A percentile compares a stretch with the other conserved stretches of the same genome.
These are phyloP conservation scores for Fusarium sp. DNA, from an alignment of 2,329 filamentous ascomycete genomes.

Conservation along the genomic window DNA sequence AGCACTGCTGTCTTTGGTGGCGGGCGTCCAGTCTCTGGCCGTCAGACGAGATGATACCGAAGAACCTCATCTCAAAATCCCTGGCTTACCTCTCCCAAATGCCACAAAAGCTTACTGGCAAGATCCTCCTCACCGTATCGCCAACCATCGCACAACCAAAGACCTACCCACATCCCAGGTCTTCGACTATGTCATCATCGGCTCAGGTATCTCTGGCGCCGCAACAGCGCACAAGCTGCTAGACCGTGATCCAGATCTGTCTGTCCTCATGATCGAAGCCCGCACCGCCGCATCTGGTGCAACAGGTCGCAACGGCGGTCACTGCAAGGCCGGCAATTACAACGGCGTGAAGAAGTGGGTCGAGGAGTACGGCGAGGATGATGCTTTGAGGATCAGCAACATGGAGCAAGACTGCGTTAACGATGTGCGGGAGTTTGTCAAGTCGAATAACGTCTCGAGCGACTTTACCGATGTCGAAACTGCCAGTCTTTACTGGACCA, in stretches of 20 bases:
- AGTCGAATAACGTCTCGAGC: slow-evolving; percentile 22
- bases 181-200: slow-evolving; percentile 35
- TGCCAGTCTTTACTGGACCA: slow-evolving; percentile 27
- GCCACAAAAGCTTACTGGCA: slow-evolving; percentile 34
- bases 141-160: slow-evolving; percentile 24
- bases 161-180: slow-evolving; percentile 9
- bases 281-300: slow-evolving; percentile 27
- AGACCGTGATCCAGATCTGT: slow-evolving; percentile 15
- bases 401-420: slow-evolving; percentile 33
- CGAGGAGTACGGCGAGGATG: slow-evolving; percentile 22
- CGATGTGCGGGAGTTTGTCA: slow-evolving; percentile 28
- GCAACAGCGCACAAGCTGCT: slow-evolving; percentile 29
- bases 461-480: slow-evolving; percentile 31
- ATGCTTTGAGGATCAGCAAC: slow-evolving; percentile 20
- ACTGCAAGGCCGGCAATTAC: slow-evolving; percentile 22
- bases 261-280: slow-evolving; percentile 28
- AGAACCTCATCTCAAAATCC: slow-evolving; percentile 20
- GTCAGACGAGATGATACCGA: slow-evolving; percentile 2
- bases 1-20: slow-evolving; percentile 5
- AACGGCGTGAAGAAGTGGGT: slow-evolving; percentile 22
- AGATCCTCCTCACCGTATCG: slow-evolving; percentile 31
- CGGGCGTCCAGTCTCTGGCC: slow-evolving; percentile 6
- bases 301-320: slow-evolving; percentile 16
- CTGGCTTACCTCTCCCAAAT: slow-evolving; percentile 23
- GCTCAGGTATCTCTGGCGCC: slow-evolving; percentile 26